Percentiles rank a stretch among this genome's conserved stretches.
Conservation (phyloP, 306 rosid species). For the Quercus ilex region DNA sequence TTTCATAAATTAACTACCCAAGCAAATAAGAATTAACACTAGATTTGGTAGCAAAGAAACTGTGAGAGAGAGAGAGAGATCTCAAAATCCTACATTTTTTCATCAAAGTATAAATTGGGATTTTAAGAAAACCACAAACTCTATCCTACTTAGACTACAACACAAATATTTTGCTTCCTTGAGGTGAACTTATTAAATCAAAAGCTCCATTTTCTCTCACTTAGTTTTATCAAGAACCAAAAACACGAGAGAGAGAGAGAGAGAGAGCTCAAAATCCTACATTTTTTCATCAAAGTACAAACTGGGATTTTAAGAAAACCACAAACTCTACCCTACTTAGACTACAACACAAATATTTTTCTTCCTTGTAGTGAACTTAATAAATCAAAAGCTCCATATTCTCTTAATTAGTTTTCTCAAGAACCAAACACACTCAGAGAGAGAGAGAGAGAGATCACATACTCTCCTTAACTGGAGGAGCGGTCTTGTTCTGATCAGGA, state of each 20-base stretch:
- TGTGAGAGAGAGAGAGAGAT: neutral
- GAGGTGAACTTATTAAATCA: too few relatives aligned
- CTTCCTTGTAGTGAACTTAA: too few relatives aligned
- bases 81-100: neutral
- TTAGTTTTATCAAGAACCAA: too few relatives aligned
- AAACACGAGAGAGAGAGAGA: too few relatives aligned
- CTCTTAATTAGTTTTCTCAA: too few relatives aligned
- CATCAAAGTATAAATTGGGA: neutral
- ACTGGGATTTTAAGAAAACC: neutral
- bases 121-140: neutral
- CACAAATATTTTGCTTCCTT: too few relatives aligned
- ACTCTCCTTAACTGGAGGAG: slow-evolving; percentile 39
- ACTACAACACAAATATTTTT: too few relatives aligned
- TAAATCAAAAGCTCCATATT: neutral
- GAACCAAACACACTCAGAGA: neutral
- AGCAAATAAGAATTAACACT: neutral
- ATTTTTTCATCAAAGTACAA: neutral
- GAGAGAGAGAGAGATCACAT: neutral
- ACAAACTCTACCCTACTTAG: neutral
- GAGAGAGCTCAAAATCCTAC: neutral
- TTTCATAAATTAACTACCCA: neutral
- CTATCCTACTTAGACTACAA: neutral
- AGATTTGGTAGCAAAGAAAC: neutral
- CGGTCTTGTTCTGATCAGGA: slow-evolving; percentile 3
- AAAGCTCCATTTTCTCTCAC: too few relatives aligned